A percentile compares a stretch with the other conserved stretches of the same genome.
These are phyloP conservation scores for Sophora flavescens DNA, from an alignment of 306 rosid genomes.

Conservation along the genomic window DNA sequence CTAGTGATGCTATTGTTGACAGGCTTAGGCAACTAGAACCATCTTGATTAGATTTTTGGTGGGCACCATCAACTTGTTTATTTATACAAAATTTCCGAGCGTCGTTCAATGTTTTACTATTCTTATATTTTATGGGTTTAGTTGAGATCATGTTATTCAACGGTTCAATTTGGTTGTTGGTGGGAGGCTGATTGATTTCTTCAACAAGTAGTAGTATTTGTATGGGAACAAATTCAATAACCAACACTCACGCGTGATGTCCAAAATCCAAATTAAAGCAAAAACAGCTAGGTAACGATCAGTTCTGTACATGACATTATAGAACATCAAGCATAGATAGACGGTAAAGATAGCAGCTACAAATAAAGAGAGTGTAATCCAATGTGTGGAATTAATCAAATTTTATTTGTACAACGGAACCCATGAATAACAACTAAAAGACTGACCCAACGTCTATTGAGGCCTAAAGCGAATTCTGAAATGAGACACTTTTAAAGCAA, in stretches of 20 bases:
- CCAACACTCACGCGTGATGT: background rate
- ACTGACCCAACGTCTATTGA: too few species aligned
- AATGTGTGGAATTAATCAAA: too few species aligned
- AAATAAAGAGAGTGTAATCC: too few species aligned
- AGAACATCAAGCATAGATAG: too few species aligned
- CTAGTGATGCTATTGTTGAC: slow-evolving; percentile 30
- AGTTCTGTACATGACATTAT: too few species aligned
- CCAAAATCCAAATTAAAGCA: background rate
- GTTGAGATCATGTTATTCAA: slow-evolving; percentile 20
- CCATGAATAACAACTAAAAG: too few species aligned
- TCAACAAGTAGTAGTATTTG: background rate
- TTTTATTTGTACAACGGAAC: too few species aligned
- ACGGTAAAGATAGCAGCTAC: too few species aligned
- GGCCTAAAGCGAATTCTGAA: too few species aligned
- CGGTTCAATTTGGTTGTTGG: slow-evolving; percentile 6
- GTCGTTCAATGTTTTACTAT: background rate
- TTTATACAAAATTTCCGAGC: slow-evolving; percentile 17
- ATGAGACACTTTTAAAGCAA: too few species aligned
- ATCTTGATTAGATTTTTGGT: background rate
- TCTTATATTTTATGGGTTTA: background rate
- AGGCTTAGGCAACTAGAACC: background rate
- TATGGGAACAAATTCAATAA: background rate
- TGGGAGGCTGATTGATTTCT: slow-evolving; percentile 8
- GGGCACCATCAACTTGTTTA: background rate
- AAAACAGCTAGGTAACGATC: too few species aligned